Evolutionary conservation across 257 asterid genomes (phyloP), one percentile per base, ranked within the genome.

Genomic region (Salvia miltiorrhiza): DNA sequence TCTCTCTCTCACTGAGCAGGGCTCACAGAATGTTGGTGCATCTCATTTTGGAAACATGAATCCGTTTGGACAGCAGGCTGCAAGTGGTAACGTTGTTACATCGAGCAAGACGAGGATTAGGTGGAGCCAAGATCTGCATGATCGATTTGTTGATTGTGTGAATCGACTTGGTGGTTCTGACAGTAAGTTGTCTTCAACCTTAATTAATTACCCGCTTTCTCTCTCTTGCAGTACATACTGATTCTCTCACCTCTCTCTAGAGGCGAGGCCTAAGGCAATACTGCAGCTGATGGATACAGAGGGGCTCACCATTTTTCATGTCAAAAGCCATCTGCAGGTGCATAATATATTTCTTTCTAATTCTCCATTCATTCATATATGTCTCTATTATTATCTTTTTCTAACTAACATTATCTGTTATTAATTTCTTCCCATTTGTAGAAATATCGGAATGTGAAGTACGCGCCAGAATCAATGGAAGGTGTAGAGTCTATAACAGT

Each of bases 311-410:
- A 87, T 91, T 53, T 80, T 85, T 78, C 97, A 91, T 75, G 84
- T 91, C 74, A 91, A 91, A 80, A 91, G 97, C 84, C 97, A 91
- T 85, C 78, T 91, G 70, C 97, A 91, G 92, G 97, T 90, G 63
- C 47, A 19, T 2, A 54, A 21, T 57, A 13, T 23, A 0, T 1
- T 1, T 6, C 37, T 14, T 14, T 26, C 39, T 2, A 35, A 6
- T n/a, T 26, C 10, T 74, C n/a, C n/a, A n/a, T 50, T 37, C 4
- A 7, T 58, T 30, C 2, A 10, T 33, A 33, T 41, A 53, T 58
- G 2, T 26, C 69, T 43, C 7, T 26, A 1, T 20, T 58, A 21
- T 13, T 60, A 3, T 4, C 3, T 20, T 35, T 28, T 50, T 57
- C 17, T n/a, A n/a, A n/a, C 60, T 54, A 17, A 56, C 50, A 32